These are phyloP conservation scores for Litchi chinensis DNA, from an alignment of 345 rosid genomes.

Conservation along the genomic window DNA sequence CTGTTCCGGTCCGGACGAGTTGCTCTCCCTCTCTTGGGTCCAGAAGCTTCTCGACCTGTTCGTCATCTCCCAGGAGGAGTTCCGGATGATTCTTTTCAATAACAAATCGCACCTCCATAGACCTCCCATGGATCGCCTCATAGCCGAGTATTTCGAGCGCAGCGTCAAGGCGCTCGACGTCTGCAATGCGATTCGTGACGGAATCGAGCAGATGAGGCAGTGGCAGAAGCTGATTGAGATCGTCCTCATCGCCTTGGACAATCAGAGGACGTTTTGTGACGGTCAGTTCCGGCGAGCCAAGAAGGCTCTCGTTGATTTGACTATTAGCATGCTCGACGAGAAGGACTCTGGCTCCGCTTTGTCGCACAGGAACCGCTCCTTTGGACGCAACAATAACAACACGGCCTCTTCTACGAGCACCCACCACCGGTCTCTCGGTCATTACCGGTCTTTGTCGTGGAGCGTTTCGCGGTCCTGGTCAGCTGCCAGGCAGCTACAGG, in stretches of 20 bases:
- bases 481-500: conserved; percentile 86
- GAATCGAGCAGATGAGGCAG: conserved; percentile 70
- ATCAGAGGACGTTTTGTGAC: conserved; percentile 55
- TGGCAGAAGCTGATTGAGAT: conserved; percentile 79
- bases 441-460: conserved; percentile 90
- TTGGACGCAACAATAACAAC: conserved; percentile 50
- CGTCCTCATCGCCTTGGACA: conserved; percentile 61
- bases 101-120: conserved; percentile 26
- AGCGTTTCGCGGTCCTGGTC: conserved; percentile 98
- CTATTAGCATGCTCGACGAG: conserved; percentile 85
- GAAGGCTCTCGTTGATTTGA: conserved; percentile 80
- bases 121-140: conserved; percentile 49
- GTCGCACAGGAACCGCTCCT: conserved; percentile 82
- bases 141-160: conserved; percentile 65
- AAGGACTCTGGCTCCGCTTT: conserved; percentile 53
- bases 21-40: conserved; percentile 49
- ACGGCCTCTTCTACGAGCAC: conserved; percentile 27
- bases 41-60: conserved; percentile 45
- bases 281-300: conserved; percentile 91
- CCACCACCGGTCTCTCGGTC: conserved; percentile 50
- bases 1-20: conserved; percentile 30
- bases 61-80: conserved; percentile 44
- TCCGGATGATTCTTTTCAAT: conserved; percentile 32
- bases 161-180: conserved; percentile 84
- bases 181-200: conserved; percentile 86